Conservation (phyloP, 2,329 filamentous ascomycete species). For the Botrytis pseudocinerea region DNA sequence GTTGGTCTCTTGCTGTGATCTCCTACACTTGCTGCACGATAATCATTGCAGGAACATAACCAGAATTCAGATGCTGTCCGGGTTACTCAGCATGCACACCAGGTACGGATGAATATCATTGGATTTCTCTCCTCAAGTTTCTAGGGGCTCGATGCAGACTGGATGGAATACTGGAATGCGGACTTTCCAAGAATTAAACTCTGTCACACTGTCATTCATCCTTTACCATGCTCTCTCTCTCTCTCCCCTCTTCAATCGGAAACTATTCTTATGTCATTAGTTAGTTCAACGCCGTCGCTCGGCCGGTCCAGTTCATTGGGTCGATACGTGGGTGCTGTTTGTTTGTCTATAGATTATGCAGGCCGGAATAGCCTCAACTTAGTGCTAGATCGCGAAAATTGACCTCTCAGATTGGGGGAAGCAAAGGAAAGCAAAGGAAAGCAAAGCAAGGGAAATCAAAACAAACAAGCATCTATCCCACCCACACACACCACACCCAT, state of each 20-base stretch:
- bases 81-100: neutral
- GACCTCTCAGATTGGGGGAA: neutral
- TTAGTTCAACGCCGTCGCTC: neutral
- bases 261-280: neutral
- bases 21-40: slow-evolving; percentile 9
- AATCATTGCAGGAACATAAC: slow-evolving; percentile 16
- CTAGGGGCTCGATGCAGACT: neutral
- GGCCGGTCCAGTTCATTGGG: slow-evolving; percentile 16
- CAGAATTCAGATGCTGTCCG: neutral
- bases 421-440: neutral
- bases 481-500: too few relatives aligned
- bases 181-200: slow-evolving; percentile 1
- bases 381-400: neutral
- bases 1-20: neutral
- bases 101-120: neutral
- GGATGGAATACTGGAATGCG: too few relatives aligned
- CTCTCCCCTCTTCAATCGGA: neutral
- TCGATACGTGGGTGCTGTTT: neutral
- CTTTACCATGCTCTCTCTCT: neutral
- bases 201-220: slow-evolving; percentile 1
- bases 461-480: slow-evolving; percentile 4
- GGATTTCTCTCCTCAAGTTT: neutral
- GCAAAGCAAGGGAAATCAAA: neutral
- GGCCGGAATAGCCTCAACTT: neutral
- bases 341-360: slow-evolving; percentile 11